Base-by-base conservation (phyloP, 306 rosid genomes). In the Crataegus laevigata region DNA sequence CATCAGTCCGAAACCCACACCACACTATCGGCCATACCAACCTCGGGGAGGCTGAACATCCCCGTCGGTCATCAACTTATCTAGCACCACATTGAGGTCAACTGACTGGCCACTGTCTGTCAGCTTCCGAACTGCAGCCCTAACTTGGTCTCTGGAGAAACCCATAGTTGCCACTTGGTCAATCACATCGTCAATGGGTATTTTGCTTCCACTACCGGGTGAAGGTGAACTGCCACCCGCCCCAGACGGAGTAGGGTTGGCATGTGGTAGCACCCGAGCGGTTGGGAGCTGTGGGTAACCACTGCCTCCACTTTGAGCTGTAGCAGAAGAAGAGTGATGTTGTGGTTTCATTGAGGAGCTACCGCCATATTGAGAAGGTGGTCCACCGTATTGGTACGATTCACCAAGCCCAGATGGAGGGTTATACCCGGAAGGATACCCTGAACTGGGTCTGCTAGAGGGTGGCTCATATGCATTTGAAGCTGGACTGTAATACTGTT, bases 91-190 rank as follows among this genome's bases (percentile, higher is more conserved):
- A 79, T 93, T 93, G 26, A 93, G 84, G 83, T 93, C 98, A 80
- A 93, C 96, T 42, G 92, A 60, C 73, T 93, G 98, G 59, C 97
- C 96, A 9, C 87, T 93, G 83, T 93, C 98, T 19, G 96, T 93
- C 67, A 93, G 86, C 85, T 81, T 88, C 75, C 87, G 89, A 77
- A 93, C 97, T 0, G 97, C 88, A 24, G 91, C 96, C 83, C 96
- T 86, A 72, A 89, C 93, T 51, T 74, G 90, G 78, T 93, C 98
- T 82, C 96, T 88, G 10, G 93, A 88, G 82, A 93, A 93, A 45
- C 98, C 98, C 98, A 93, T 93, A 62, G 10, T 78, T 68, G 93
- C 79, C 81, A 91, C 96, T 82, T 87, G 87, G 73, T 91, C 96
- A 8, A 93, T 87, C 26, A 93, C 93, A 71, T 93, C 98, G 34